These are phyloP conservation scores for Cladosporium cucumerinum DNA, from an alignment of 2,329 filamentous ascomycete species.

Conservation along the genomic window DNA sequence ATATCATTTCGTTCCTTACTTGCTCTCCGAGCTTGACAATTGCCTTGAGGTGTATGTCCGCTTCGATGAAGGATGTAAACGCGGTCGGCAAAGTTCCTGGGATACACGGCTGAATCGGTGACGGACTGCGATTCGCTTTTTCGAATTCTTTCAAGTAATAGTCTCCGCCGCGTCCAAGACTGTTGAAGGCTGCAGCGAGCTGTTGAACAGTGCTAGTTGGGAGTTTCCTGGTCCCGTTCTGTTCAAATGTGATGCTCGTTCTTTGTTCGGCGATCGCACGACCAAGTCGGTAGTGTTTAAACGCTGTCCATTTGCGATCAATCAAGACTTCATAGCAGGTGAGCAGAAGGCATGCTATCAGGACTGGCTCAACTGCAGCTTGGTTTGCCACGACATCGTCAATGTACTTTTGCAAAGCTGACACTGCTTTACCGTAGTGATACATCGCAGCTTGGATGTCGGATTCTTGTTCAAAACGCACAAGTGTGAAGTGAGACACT, in stretches of 20 bases:
- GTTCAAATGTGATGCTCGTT: neutral
- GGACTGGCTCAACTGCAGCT: slow-evolving; percentile 4
- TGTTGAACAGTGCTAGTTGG: neutral
- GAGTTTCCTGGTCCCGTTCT: neutral
- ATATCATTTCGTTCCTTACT: neutral
- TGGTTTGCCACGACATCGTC: neutral
- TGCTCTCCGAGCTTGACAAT: neutral
- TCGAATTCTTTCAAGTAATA: slow-evolving; percentile 11
- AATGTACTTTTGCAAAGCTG: slow-evolving; percentile 3
- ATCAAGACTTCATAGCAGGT: slow-evolving; percentile 10
- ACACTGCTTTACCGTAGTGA: slow-evolving; percentile 8
- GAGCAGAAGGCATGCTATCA: slow-evolving; percentile 10
- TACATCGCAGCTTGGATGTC: neutral
- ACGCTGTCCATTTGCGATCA: neutral
- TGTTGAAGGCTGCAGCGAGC: slow-evolving; percentile 1
- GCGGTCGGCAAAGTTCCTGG: neutral
- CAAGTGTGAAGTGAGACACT: neutral
- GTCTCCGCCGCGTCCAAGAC: neutral
- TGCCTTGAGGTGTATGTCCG: neutral
- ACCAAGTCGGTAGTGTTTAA: slow-evolving; percentile 4
- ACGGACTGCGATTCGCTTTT: neutral
- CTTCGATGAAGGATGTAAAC: slow-evolving; percentile 5
- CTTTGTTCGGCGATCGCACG: slow-evolving; percentile 3
- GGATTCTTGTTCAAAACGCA: neutral
- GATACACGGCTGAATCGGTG: neutral